Evolutionary conservation across 306 rosid species (phyloP).

Genomic region (Lotus japonicus): DNA sequence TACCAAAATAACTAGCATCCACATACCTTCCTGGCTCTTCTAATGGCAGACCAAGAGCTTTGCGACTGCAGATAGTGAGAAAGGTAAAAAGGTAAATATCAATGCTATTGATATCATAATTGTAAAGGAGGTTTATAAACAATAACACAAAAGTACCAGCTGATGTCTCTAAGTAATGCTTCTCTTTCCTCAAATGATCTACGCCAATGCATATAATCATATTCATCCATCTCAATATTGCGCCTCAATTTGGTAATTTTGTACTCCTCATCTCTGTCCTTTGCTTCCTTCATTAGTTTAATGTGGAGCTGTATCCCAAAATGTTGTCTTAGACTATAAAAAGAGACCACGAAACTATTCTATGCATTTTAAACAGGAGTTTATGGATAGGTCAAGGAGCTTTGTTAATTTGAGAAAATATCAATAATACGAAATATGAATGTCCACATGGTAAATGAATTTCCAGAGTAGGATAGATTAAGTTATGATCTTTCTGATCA

Average conservation of each 20-base stretch:
- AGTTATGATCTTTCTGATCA: neutral
- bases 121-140: neutral
- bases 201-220: conserved; percentile 86
- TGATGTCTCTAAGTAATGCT: conserved; percentile 84
- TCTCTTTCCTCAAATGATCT: conserved; percentile 93
- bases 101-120: neutral
- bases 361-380: neutral
- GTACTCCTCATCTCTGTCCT: conserved; percentile 72
- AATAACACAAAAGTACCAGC: conserved; percentile 48
- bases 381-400: neutral
- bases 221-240: conserved; percentile 89
- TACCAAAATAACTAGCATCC: conserved; percentile 71
- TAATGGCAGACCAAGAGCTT: conserved; percentile 74
- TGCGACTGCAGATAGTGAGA: conserved; percentile 44
- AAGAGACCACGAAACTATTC: neutral
- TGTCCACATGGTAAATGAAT: neutral
- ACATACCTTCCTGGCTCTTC: conserved; percentile 94
- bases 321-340: conserved; percentile 12
- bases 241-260: conserved; percentile 63
- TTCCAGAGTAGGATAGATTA: neutral
- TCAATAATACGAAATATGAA: neutral
- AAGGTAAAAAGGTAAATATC: neutral
- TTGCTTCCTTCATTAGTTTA: conserved; percentile 52
- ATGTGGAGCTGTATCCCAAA: conserved; percentile 42
- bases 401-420: neutral